phyloP scores from a whole-genome alignment of 345 rosid genomes.

The Psidium guajava region DNA sequence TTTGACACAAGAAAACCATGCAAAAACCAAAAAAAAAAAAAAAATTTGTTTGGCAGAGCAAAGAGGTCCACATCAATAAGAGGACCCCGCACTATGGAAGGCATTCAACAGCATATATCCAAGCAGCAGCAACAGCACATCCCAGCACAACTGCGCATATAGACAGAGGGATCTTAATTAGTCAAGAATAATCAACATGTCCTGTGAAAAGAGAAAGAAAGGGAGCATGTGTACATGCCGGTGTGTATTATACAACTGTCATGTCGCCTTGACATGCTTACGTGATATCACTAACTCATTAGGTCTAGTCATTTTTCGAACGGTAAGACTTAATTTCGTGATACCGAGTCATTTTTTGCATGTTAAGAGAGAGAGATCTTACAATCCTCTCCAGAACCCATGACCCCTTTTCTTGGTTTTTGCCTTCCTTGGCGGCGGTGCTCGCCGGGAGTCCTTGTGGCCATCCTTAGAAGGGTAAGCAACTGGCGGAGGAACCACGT shows the following conservation, averaged over 20 bases:
- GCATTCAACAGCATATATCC: background rate
- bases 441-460: background rate
- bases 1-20: background rate
- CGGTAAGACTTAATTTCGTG: background rate
- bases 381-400: background rate
- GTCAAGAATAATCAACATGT: background rate
- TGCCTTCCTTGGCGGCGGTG: background rate
- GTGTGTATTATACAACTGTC: background rate
- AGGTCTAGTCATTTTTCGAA: background rate
- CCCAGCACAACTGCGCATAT: background rate
- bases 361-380: background rate
- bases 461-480: background rate
- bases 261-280: background rate
- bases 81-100: background rate
- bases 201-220: background rate
- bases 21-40: too few species aligned
- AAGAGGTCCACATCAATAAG: background rate
- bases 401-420: background rate
- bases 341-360: background rate
- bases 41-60: background rate
- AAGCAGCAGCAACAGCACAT: background rate
- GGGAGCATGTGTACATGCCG: background rate
- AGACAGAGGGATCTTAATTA: background rate
- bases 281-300: background rate
- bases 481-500: background rate